Evolutionary conservation across 805 yeast species (phyloP).

Genomic region (Debaryomyces prosopidis): DNA sequence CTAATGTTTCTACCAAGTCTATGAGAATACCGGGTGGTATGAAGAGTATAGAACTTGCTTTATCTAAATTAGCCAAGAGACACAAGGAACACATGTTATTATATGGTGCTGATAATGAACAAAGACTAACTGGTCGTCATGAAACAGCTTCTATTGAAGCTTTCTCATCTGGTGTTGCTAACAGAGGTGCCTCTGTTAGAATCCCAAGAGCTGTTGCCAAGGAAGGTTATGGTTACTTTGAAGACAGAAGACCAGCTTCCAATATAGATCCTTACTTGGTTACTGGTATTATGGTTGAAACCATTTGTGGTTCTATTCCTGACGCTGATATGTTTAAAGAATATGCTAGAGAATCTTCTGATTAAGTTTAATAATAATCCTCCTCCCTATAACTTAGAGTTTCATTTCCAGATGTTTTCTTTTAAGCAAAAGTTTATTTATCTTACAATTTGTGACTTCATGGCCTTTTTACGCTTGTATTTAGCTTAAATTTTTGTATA

Average conservation of each 20-base stretch:
- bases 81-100: slow-evolving; percentile 94
- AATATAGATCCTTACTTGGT: slow-evolving; percentile 99
- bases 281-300: slow-evolving; percentile 97
- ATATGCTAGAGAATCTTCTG: slow-evolving; percentile 68
- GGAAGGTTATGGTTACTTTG: slow-evolving; percentile 97
- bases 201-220: slow-evolving; percentile 98
- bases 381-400: neutral
- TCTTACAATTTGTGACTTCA: neutral
- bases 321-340: slow-evolving; percentile 95
- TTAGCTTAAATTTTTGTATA: neutral
- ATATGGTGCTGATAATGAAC: slow-evolving; percentile 93
- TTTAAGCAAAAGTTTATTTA: neutral
- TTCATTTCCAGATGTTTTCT: slow-evolving; percentile 1
- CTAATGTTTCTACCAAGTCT: slow-evolving; percentile 88
- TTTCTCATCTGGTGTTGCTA: slow-evolving; percentile 97
- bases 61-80: slow-evolving; percentile 91
- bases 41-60: slow-evolving; percentile 89
- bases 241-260: slow-evolving; percentile 99
- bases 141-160: slow-evolving; percentile 94
- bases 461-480: slow-evolving; percentile 1
- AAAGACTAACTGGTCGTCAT: slow-evolving; percentile 96
- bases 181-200: slow-evolving; percentile 99
- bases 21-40: slow-evolving; percentile 98
- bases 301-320: slow-evolving; percentile 90
- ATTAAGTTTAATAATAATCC: slow-evolving; percentile 13